Conservation (phyloP, 2,329 filamentous ascomycete genomes). For the Balansia obtecta region DNA sequence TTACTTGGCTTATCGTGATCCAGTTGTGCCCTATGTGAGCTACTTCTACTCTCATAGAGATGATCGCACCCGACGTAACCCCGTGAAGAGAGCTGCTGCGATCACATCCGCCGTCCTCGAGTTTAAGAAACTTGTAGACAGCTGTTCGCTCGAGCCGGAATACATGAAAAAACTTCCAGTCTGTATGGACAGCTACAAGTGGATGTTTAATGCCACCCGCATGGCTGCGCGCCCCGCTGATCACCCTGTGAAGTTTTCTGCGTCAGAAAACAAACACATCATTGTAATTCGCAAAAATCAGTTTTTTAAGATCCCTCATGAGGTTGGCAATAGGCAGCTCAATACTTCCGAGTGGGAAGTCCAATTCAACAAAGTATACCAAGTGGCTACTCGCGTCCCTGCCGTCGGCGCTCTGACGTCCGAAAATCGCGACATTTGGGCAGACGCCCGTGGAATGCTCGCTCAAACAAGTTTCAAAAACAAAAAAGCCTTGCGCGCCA, state of each 20-base stretch:
- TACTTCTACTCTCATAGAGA: slow-evolving; percentile 99
- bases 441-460: slow-evolving; percentile 67
- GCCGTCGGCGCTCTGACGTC: slow-evolving; percentile 77
- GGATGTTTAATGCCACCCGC: slow-evolving; percentile 94
- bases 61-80: slow-evolving; percentile 76
- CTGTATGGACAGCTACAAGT: slow-evolving; percentile 97
- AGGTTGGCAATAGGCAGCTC: slow-evolving; percentile 71
- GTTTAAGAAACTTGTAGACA: slow-evolving; percentile 89
- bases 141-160: slow-evolving; percentile 76
- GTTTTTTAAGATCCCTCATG: slow-evolving; percentile 84
- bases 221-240: slow-evolving; percentile 75
- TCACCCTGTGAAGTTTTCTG: slow-evolving; percentile 67
- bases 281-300: slow-evolving; percentile 89
- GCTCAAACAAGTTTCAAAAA: slow-evolving; percentile 69
- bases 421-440: slow-evolving; percentile 89
- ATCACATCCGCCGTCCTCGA: slow-evolving; percentile 76
- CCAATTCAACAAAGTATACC: slow-evolving; percentile 77
- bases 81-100: slow-evolving; percentile 84
- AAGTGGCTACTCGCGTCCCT: slow-evolving; percentile 57
- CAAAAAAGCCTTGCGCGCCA: slow-evolving; percentile 60
- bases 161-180: slow-evolving; percentile 98
- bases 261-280: slow-evolving; percentile 72
- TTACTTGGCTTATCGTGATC: slow-evolving; percentile 87
- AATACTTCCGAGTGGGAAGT: slow-evolving; percentile 82
- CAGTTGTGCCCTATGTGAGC: slow-evolving; percentile 93